Evolutionary conservation across 352 stramenopile genomes (phyloP), one percentile per base, ranked within the genome.

Genomic region (Pythium sp.): DNA sequence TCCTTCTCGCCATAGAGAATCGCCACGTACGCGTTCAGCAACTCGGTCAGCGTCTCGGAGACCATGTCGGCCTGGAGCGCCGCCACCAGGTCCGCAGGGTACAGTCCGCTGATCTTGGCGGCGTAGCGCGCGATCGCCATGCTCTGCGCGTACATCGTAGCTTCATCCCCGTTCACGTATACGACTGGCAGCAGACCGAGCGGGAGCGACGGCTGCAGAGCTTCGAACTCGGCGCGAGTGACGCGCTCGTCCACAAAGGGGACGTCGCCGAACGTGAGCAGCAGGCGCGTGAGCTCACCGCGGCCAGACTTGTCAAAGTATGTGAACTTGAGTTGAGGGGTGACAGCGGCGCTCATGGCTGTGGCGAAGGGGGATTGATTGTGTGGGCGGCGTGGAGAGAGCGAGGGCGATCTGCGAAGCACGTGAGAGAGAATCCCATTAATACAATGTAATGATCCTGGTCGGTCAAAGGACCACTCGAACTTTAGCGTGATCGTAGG

Each of bases 221-320:
- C 74, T 5, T 53, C 26, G 55, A 92, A 91, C 12, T 82, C 70
- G 5, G 67, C 67, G 53, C 71, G 68, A 15, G 63, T 43, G 53
- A 94, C 63, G n/a, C 83, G 80, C 36, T 83, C 61, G 72, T 96
- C 86, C 26, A 80, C 74, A 58, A 93, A 95, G 0, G 69, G 36
- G 15, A 95, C 67, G 49, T 74, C 79, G 20, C 84, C 84, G 22
- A 75, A 74, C 22, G 71, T 63, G 57, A 93, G 60, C 15, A 82
- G 72, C n/a, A 95, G 72, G 26, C 89, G 86, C 8, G 81, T 75
- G 32, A 89, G 67, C 74, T 95, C 89, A 0, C 67, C 87, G 36
- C 81, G 81, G 1, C 77, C 86, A 0, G 72, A 18, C 41, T 74
- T 63, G 30, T 77, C 62, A 55, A 95, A 94, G 76, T 96, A 96